Conservation (phyloP, 202 grass and related monocot genomes). For the Setaria viridis region DNA sequence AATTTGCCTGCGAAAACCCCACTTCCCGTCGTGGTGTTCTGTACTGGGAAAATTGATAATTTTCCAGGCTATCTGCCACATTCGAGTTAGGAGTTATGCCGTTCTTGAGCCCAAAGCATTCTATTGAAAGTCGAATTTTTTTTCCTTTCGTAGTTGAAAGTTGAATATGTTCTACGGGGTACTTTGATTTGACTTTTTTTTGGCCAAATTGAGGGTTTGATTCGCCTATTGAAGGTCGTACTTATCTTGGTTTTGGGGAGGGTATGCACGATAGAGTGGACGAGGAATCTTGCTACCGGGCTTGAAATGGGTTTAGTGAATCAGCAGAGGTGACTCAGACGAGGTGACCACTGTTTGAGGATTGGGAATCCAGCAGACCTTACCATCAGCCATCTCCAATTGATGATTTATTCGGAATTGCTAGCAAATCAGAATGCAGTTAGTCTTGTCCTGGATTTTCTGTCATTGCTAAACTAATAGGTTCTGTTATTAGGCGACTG, state of each 20-base stretch:
- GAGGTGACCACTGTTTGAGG: background rate
- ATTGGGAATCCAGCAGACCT: background rate
- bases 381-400: background rate
- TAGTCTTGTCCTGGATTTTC: background rate
- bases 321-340: background rate
- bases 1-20: background rate
- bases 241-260: background rate
- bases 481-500: background rate
- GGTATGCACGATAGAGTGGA: background rate
- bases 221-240: background rate
- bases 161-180: background rate
- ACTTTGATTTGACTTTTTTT: background rate
- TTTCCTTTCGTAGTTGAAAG: background rate
- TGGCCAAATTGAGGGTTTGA: background rate
- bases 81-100: background rate
- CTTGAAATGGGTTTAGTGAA: slow-evolving; percentile 2
- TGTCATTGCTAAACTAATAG: background rate
- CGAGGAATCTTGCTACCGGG: background rate
- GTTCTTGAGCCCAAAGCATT: background rate
- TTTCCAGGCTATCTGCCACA: background rate
- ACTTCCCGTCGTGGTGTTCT: background rate
- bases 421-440: slow-evolving; percentile 3
- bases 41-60: background rate
- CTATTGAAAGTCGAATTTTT: background rate
- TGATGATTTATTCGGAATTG: background rate